Conservation (phyloP, 2,329 filamentous ascomycete genomes). For the Esteya vermicola region DNA sequence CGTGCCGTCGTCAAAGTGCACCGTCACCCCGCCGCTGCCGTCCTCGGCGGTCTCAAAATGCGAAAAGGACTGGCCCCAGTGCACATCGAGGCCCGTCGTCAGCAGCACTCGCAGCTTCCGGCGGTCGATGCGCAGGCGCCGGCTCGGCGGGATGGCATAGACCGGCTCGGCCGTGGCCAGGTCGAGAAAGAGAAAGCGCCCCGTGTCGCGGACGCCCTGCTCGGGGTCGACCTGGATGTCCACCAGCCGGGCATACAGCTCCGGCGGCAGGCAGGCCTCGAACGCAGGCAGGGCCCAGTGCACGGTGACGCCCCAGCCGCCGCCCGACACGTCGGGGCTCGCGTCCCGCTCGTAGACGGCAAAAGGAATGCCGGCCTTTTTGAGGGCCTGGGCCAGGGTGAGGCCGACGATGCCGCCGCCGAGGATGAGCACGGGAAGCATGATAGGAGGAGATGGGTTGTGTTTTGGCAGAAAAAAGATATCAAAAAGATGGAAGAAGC, state of each 20-base stretch:
- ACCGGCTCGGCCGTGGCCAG: conserved; percentile 1
- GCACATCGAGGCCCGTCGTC: conserved; percentile 16
- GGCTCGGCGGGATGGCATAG: conserved; percentile 5
- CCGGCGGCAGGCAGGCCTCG: not conserved
- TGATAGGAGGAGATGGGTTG: not conserved
- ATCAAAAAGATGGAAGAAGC: too few relatives aligned
- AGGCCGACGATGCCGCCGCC: not conserved
- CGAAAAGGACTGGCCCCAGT: too few relatives aligned
- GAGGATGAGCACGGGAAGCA: not conserved
- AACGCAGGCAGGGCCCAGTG: conserved; percentile 1
- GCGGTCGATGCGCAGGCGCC: conserved; percentile 19
- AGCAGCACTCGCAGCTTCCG: conserved; percentile 19
- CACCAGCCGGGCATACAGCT: not conserved
- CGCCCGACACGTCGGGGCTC: not conserved
- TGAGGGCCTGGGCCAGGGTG: not conserved
- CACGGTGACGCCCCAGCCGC: conserved; percentile 2
- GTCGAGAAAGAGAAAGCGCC: conserved; percentile 1
- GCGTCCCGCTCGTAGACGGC: conserved; percentile 1
- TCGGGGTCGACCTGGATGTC: conserved; percentile 2
- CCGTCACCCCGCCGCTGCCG: conserved; percentile 13
- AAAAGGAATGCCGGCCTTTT: not conserved
- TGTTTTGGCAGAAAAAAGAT: too few relatives aligned
- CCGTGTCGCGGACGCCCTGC: not conserved
- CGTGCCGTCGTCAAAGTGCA: conserved; percentile 19
- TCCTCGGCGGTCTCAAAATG: conserved; percentile 15